A percentile compares a stretch with the other conserved stretches of the same genome.
phyloP scores from a whole-genome alignment of 2,329 filamentous ascomycete genomes.

The Myriangium duriaei region DNA sequence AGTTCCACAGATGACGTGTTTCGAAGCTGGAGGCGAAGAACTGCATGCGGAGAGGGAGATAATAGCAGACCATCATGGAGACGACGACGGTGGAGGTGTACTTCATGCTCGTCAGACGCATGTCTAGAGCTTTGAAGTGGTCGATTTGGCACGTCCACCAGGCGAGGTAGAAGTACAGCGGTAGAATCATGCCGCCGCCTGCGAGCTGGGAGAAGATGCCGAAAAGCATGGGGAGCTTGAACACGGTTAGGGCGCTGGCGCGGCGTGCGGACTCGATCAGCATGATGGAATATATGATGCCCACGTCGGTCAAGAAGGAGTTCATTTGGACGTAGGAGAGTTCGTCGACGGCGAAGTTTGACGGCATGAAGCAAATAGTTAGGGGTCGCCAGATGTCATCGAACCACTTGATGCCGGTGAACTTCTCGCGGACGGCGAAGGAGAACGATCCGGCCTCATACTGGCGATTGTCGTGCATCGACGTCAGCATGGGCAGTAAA shows the following conservation, averaged over 20 bases:
- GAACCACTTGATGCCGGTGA: background rate
- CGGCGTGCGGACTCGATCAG: conserved; percentile 19
- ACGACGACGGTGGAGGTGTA: conserved; percentile 21
- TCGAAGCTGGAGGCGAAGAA: conserved; percentile 13
- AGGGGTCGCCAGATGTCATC: conserved; percentile 4
- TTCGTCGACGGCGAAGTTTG: conserved; percentile 2
- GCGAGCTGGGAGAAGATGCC: conserved; percentile 19
- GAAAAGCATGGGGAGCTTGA: conserved; percentile 14
- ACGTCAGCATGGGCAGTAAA: background rate
- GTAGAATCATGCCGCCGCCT: conserved; percentile 22
- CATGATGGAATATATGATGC: conserved; percentile 19
- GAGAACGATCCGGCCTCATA: background rate
- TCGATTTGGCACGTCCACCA: conserved; percentile 24
- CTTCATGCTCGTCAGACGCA: conserved; percentile 20
- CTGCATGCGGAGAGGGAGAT: conserved; percentile 14
- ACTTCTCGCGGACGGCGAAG: background rate
- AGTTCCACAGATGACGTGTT: conserved; percentile 8
- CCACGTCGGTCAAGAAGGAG: conserved; percentile 18
- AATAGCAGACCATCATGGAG: conserved; percentile 17
- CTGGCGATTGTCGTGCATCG: background rate
- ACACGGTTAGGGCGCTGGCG: conserved; percentile 19
- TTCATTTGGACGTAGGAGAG: conserved; percentile 14
- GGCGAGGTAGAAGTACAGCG: conserved; percentile 28
- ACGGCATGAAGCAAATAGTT: conserved; percentile 8
- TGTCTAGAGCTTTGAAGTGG: conserved; percentile 23